These are phyloP conservation scores for Asterochloris sp. DNA, from an alignment of 139 green algal genomes.

Conservation along the genomic window DNA sequence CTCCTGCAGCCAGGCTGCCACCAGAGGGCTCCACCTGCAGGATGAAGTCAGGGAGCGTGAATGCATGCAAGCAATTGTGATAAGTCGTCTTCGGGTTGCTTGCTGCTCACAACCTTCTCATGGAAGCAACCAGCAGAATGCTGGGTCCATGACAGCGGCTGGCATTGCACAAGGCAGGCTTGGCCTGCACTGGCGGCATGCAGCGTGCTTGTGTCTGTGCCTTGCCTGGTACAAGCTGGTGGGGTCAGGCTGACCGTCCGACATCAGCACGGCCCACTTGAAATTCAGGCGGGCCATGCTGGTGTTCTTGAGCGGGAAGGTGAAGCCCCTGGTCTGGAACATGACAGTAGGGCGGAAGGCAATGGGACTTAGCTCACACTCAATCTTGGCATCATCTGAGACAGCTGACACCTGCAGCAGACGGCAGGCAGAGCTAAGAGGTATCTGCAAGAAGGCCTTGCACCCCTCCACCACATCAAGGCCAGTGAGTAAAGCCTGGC, in stretches of 20 bases:
- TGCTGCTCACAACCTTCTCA: too few species aligned
- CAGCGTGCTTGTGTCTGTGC: neutral
- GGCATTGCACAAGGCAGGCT: too few species aligned
- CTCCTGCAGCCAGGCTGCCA: conserved; percentile 40
- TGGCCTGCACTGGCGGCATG: neutral
- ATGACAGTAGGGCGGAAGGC: conserved; percentile 80
- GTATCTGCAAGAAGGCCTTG: too few species aligned
- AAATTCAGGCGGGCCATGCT: conserved; percentile 51
- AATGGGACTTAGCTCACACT: conserved; percentile 50
- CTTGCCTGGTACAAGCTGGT: conserved; percentile 41
- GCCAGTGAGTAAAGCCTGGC: too few species aligned
- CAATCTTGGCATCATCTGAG: conserved; percentile 49
- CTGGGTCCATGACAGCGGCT: too few species aligned
- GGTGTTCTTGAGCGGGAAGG: conserved; percentile 71
- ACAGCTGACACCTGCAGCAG: conserved; percentile 39
- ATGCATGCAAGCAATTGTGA: too few species aligned
- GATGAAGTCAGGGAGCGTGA: neutral
- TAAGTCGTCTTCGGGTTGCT: too few species aligned
- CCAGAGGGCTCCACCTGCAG: conserved; percentile 36
- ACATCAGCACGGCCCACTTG: conserved; percentile 25
- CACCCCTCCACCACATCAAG: too few species aligned
- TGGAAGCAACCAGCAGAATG: too few species aligned
- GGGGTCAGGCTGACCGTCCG: conserved; percentile 18
- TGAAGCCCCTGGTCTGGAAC: conserved; percentile 72
- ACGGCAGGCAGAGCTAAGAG: neutral